These are phyloP conservation scores for Populus nigra DNA, from an alignment of 345 rosid genomes.

Conservation along the genomic window DNA sequence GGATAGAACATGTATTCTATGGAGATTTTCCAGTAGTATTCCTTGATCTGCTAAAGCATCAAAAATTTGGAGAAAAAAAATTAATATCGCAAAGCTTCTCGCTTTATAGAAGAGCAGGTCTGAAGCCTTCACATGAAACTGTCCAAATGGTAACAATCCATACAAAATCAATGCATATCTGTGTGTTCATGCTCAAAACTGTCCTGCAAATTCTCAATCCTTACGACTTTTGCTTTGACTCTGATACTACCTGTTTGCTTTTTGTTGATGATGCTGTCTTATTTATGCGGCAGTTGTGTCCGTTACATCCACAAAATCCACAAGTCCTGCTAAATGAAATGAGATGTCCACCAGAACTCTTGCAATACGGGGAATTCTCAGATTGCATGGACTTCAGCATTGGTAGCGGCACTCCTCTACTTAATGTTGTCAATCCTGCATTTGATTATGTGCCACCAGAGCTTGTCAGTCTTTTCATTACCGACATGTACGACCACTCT, in stretches of 20 bases:
- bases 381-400: conserved; percentile 73
- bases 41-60: background rate
- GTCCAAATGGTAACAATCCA: background rate
- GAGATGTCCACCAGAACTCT: conserved; percentile 81
- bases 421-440: conserved; percentile 83
- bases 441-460: conserved; percentile 90
- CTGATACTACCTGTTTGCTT: background rate
- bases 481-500: conserved; percentile 65
- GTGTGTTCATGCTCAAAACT: background rate
- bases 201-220: background rate
- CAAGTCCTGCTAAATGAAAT: conserved; percentile 77
- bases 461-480: conserved; percentile 85
- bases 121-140: background rate
- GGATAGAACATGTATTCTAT: background rate
- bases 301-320: conserved; percentile 86
- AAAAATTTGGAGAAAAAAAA: background rate
- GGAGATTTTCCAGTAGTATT: background rate
- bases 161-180: background rate
- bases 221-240: background rate
- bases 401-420: conserved; percentile 61
- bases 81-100: background rate
- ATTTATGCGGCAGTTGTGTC: conserved; percentile 58
- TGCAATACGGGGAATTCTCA: conserved; percentile 86
- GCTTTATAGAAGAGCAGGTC: background rate
- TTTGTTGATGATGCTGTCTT: background rate